These are phyloP conservation scores for Flaveria bidentis DNA, from an alignment of 129 eudicot species.

Conservation along the genomic window DNA sequence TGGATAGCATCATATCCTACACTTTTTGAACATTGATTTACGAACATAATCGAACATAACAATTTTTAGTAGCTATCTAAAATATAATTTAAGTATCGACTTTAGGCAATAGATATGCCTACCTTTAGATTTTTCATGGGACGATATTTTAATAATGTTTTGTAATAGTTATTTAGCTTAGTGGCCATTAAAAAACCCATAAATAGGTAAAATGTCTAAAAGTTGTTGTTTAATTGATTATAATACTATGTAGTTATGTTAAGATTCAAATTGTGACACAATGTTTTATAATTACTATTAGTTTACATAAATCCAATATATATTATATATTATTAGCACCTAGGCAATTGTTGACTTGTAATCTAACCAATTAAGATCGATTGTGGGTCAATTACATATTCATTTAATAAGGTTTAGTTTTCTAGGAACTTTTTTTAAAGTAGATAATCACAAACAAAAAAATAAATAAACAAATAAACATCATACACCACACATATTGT, in stretches of 20 bases:
- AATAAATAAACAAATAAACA: neutral
- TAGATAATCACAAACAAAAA: neutral
- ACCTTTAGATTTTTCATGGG: neutral
- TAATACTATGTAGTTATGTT: neutral
- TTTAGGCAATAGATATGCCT: neutral
- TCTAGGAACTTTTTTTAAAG: neutral
- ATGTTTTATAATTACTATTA: neutral
- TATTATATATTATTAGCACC: neutral
- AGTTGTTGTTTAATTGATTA: constrained; percentile 9
- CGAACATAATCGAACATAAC: neutral
- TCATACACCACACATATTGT: too few relatives aligned
- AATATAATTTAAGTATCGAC: neutral
- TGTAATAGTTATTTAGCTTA: neutral
- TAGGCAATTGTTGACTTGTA: neutral
- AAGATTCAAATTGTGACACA: neutral
- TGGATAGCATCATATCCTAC: too few relatives aligned
- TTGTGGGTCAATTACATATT: neutral
- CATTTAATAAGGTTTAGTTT: neutral
- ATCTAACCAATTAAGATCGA: neutral
- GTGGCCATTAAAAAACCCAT: neutral
- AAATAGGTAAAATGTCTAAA: neutral
- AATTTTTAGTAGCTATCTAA: neutral
- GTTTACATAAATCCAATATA: neutral
- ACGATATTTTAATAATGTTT: neutral
- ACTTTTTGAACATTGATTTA: too few relatives aligned